Conservation (phyloP, 164 flowering plant species). For the Magnolia kwangsiensis region DNA sequence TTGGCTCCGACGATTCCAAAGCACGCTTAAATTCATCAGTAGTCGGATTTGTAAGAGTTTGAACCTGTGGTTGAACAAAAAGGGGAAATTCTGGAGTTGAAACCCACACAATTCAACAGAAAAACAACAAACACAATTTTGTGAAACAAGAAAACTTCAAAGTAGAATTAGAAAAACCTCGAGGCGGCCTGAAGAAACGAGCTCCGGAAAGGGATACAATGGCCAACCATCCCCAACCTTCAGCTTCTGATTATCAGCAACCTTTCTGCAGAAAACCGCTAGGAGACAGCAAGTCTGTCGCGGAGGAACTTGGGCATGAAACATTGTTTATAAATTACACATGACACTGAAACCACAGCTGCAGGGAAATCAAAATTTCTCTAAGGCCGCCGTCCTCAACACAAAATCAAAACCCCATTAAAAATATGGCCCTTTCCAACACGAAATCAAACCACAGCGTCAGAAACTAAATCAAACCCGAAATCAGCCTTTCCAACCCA, state of each 20-base stretch:
- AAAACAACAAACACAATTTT: background rate
- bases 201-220: slow-evolving; percentile 60
- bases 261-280: slow-evolving; percentile 47
- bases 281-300: slow-evolving; percentile 58
- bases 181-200: slow-evolving; percentile 67
- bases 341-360: background rate
- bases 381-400: background rate
- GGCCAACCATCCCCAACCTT: slow-evolving; percentile 21
- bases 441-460: background rate
- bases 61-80: slow-evolving; percentile 44
- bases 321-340: slow-evolving; percentile 41
- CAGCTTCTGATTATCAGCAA: slow-evolving; percentile 29
- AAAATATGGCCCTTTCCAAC: background rate
- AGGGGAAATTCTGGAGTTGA: background rate
- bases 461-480: background rate
- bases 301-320: slow-evolving; percentile 50
- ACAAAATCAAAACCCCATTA: background rate
- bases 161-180: slow-evolving; percentile 41
- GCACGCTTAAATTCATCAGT: slow-evolving; percentile 47
- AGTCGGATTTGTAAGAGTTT: slow-evolving; percentile 47
- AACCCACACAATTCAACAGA: background rate
- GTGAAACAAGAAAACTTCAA: background rate
- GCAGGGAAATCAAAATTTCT: background rate
- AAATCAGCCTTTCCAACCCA: slow-evolving; percentile 4
- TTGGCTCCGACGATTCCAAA: slow-evolving; percentile 50